phyloP scores from a whole-genome alignment of 2,329 filamentous ascomycete genomes.

The Penicillium nordicum region DNA sequence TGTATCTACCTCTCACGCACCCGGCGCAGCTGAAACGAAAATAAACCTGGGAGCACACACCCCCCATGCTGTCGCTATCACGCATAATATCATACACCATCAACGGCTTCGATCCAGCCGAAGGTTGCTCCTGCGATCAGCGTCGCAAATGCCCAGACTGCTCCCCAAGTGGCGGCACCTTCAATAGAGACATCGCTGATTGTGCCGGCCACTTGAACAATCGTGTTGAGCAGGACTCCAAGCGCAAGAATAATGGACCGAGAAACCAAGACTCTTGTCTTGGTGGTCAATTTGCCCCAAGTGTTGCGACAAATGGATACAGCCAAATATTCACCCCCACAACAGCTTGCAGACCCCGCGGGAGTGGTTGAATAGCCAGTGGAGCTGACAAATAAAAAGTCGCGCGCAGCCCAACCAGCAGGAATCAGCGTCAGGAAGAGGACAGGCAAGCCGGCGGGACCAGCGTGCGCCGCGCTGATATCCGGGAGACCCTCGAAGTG shows the following conservation, averaged over 20 bases:
- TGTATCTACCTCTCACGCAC: not conserved
- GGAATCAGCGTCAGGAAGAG: slow-evolving; percentile 57
- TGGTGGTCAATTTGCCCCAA: slow-evolving; percentile 61
- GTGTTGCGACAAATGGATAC: slow-evolving; percentile 58
- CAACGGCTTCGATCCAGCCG: slow-evolving; percentile 41
- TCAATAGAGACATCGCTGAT: slow-evolving; percentile 66
- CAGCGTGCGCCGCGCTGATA: slow-evolving; percentile 64
- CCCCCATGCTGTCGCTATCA: not conserved
- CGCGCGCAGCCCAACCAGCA: slow-evolving; percentile 67
- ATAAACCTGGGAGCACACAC: not conserved
- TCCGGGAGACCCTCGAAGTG: slow-evolving; percentile 71
- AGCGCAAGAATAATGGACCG: slow-evolving; percentile 56
- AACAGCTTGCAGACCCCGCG: slow-evolving; percentile 59
- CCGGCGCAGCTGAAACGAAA: not conserved
- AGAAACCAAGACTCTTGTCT: slow-evolving; percentile 61
- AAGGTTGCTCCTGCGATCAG: slow-evolving; percentile 31
- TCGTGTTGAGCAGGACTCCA: slow-evolving; percentile 52
- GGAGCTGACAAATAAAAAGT: slow-evolving; percentile 67
- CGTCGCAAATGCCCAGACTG: slow-evolving; percentile 64
- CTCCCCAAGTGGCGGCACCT: slow-evolving; percentile 70
- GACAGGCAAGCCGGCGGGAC: slow-evolving; percentile 51
- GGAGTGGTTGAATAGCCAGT: slow-evolving; percentile 43
- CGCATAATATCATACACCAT: slow-evolving; percentile 29
- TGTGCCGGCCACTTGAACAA: slow-evolving; percentile 63
- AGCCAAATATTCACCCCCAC: slow-evolving; percentile 65